Conservation (phyloP, 2,329 filamentous ascomycete genomes). For the Claviceps citrina region DNA sequence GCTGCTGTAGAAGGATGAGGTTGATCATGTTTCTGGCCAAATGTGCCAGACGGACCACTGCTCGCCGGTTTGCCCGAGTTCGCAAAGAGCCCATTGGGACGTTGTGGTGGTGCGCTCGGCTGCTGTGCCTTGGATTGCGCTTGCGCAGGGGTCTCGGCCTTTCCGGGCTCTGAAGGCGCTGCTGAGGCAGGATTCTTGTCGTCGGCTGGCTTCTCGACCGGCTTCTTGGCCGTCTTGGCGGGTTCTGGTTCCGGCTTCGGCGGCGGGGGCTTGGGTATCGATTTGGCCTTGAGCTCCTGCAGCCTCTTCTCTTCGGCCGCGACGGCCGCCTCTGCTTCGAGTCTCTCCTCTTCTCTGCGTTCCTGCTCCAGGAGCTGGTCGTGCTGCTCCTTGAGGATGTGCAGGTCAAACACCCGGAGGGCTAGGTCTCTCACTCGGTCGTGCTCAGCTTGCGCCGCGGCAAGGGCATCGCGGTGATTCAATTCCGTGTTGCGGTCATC, state of each 20-base stretch:
- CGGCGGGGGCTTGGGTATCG: conserved; percentile 28
- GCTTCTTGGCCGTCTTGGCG: conserved; percentile 3
- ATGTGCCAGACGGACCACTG: background rate
- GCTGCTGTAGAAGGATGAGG: background rate
- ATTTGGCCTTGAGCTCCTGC: conserved; percentile 30
- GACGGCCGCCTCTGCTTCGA: conserved; percentile 28
- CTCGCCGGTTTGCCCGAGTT: conserved; percentile 12
- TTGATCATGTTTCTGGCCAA: background rate
- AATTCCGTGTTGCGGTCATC: conserved; percentile 47
- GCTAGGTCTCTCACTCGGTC: conserved; percentile 43
- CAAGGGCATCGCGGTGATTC: conserved; percentile 49
- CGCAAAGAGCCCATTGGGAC: conserved; percentile 11
- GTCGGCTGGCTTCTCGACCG: background rate
- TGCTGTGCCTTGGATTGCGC: conserved; percentile 3
- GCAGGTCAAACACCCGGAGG: conserved; percentile 30
- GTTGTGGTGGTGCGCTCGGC: conserved; percentile 3
- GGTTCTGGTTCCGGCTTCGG: conserved; percentile 18
- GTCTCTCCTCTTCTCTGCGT: conserved; percentile 29
- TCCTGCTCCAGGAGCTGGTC: conserved; percentile 28
- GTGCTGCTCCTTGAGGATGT: conserved; percentile 31
- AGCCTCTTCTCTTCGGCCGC: conserved; percentile 32
- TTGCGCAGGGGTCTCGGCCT: conserved; percentile 6
- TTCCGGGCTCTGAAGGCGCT: conserved; percentile 8
- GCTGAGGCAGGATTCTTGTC: background rate
- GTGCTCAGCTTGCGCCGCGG: conserved; percentile 49